Base-by-base conservation (phyloP, 1,139 yeast species). In the Zygosaccharomyces sapae region DNA sequence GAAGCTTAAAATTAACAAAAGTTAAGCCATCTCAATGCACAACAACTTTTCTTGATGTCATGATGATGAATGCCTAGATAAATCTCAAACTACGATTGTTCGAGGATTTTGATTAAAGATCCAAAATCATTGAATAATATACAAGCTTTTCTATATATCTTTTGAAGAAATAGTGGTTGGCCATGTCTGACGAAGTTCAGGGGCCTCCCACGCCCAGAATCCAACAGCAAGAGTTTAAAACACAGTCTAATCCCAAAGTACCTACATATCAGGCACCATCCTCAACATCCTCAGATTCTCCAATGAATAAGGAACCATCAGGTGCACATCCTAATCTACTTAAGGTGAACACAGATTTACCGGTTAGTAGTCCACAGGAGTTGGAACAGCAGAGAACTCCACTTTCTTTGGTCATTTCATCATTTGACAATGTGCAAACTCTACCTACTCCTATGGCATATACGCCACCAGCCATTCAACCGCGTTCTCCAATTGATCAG, bases 401-500 rank as follows among this genome's bases (percentile, higher is more conserved):
- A 1, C 39, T 56, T 10, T 45, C 55, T 31, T 33, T 55, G n/a
- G 40, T 51, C 13, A 55, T 51, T 8, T 56, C 62, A 25, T 45
- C 53, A 2, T 62, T 59, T 41, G 61, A 53, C 9, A 54, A 54
- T 33, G 53, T 59, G 18, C 55, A 57, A 4, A 48, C 52, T 19
- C 45, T 63, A 30, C 67, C 67, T 1, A 63, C 67, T 3, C 67
- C 67, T 33, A 56, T 62, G 59, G 47, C 53, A 2, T 62, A 59
- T 42, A 53, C 59, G 6, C 64, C 65, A 3, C 63, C 66, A 6
- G 50, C 47, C 5, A 31, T 30, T 10, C 33, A 43, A 9, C 38
- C 52, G 5, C 30, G 45, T 37, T 56, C 61, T n/a, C 61, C 61
- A 9, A 16, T 13, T 3, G 42, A 41, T 13, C 45, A 46, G 19